Evolutionary conservation across 2,329 filamentous ascomycete genomes (phyloP).

Genomic region (Hypoxylon sp.): DNA sequence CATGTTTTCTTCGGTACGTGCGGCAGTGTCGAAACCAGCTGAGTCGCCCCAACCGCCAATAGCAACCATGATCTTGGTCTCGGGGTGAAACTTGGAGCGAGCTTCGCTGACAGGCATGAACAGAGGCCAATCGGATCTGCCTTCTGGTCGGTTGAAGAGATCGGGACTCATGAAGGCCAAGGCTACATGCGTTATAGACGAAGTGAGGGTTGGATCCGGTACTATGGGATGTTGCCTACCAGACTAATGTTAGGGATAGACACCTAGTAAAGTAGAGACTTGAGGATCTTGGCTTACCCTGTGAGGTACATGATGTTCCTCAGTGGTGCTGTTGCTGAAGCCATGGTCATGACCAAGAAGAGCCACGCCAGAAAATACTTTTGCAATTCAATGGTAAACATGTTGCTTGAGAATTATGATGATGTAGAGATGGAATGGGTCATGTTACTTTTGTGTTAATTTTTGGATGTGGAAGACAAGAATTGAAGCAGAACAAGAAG

Average conservation of each 20-base stretch:
- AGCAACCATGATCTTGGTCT: conserved; percentile 68
- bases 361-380: conserved; percentile 23
- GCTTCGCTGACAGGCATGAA: conserved; percentile 62
- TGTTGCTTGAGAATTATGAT: conserved; percentile 6
- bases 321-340: conserved; percentile 28
- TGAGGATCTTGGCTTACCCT: conserved; percentile 34
- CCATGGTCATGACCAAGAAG: conserved; percentile 26
- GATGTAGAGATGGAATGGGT: conserved; percentile 12
- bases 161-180: conserved; percentile 62
- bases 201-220: conserved; percentile 47
- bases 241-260: conserved; percentile 1
- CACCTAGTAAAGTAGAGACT: neutral
- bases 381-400: conserved; percentile 20
- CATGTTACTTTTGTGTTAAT: too few relatives aligned
- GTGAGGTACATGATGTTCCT: conserved; percentile 49
- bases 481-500: too few relatives aligned
- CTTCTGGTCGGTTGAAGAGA: conserved; percentile 56
- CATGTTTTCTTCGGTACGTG: conserved; percentile 57
- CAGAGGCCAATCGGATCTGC: conserved; percentile 56
- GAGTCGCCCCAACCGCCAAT: conserved; percentile 74
- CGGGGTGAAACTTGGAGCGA: conserved; percentile 60
- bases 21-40: conserved; percentile 61
- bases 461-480: too few relatives aligned
- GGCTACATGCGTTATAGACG: conserved; percentile 62
- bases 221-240: conserved; percentile 45